Evolutionary conservation across 202 grass and related monocot species (phyloP).

Genomic region (Schoenoplectus tabernaemontani): DNA sequence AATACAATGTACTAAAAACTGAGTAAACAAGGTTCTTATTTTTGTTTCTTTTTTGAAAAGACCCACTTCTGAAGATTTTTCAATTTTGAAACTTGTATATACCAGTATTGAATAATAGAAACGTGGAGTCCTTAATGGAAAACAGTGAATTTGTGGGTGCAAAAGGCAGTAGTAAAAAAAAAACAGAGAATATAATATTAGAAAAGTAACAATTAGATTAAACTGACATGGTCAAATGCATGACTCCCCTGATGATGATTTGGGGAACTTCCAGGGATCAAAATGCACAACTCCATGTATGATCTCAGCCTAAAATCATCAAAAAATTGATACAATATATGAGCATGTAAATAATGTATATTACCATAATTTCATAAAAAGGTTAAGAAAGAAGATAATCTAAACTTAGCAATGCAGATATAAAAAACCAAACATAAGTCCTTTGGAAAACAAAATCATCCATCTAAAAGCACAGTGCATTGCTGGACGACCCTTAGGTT

Average conservation of each 20-base stretch:
- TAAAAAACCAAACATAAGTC: slow-evolving; percentile 24
- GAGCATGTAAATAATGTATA: slow-evolving; percentile 16
- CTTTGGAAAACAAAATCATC: slow-evolving; percentile 5
- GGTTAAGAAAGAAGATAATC: neutral
- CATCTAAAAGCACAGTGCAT: neutral
- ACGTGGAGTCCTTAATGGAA: neutral
- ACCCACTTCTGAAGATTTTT: neutral
- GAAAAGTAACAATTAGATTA: neutral
- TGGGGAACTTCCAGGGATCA: slow-evolving; percentile 74
- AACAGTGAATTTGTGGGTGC: neutral
- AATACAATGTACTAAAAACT: neutral
- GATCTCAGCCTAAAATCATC: slow-evolving; percentile 67
- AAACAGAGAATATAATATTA: neutral
- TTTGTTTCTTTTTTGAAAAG: neutral
- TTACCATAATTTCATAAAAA: slow-evolving; percentile 26
- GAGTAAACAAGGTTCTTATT: neutral
- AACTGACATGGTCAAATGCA: slow-evolving; percentile 43
- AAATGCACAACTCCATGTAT: slow-evolving; percentile 98
- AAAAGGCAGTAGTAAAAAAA: neutral
- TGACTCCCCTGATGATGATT: slow-evolving; percentile 55
- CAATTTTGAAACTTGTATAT: neutral
- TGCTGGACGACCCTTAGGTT: neutral
- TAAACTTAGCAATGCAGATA: slow-evolving; percentile 7
- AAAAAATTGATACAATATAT: slow-evolving; percentile 15
- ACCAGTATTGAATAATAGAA: neutral